Evolutionary conservation across 2,329 filamentous ascomycete species (phyloP), one percentile per base, ranked within the genome.

Genomic region (Trichoderma arundinaceum): DNA sequence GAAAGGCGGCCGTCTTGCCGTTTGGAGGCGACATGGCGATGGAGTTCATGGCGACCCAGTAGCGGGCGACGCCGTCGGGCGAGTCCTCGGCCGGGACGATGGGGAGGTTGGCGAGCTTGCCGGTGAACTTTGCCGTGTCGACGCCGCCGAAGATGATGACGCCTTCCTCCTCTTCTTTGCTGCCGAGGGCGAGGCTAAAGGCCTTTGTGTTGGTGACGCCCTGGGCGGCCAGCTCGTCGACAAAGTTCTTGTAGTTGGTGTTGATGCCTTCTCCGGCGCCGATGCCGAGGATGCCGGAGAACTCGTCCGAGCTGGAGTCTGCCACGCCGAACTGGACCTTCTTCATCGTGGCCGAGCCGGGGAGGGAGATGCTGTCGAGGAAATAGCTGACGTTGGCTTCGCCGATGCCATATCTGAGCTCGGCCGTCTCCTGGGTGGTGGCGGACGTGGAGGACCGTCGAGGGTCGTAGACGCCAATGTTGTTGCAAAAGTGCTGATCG

Each of bases 221-320:
- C 67, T 85, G 83, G 2, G 77, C 70, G 13, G 72, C 74, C 46
- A 86, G 76, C 71, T 84, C 77, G 73, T 86, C 84, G 68, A 86
- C 70, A 64, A 86, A 81, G 72, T 84, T 85, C 67, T 74, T 78
- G 71, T 86, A 86, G 8, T 68, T 71, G 2, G 79, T 82, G 32
- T 80, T 83, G 59, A 79, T 69, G 41, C 80, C 81, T 12, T 77
- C 22, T 3, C 86, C 81, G 74, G 92, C 92, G 28, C 92, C 92
- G 64, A 95, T 89, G 22, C 92, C 92, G 19, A 96, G 77, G 53
- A 95, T 92, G 43, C 84, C 84, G 0, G 82, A 78, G 66, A 83
- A 84, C 68, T 84, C 79, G 67, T 84, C 79, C 13, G 74, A 67
- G 6, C 79, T 80, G 12, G 73, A 71, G 44, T 82, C 83, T n/a